Conservation (phyloP, 257 asterid species). For the Solanum sejunctum region DNA sequence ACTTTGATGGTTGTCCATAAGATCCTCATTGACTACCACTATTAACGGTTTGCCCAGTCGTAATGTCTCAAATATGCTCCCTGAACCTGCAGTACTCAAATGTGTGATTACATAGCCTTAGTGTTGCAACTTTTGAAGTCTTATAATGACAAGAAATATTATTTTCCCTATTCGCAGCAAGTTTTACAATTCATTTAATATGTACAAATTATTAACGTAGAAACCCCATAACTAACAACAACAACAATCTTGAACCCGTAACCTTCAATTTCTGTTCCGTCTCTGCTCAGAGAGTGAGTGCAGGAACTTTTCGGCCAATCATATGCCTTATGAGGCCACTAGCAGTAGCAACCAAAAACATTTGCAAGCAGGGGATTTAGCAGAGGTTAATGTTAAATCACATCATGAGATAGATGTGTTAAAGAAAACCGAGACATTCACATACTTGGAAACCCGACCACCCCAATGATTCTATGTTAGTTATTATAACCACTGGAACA, state of each 20-base stretch:
- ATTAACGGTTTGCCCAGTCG: constrained; percentile 55
- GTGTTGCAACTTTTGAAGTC: not conserved
- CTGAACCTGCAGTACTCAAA: constrained; percentile 54
- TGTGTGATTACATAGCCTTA: not conserved
- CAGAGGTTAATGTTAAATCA: not conserved
- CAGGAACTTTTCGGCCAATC: not conserved
- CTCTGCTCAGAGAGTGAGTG: not conserved
- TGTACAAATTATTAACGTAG: not conserved
- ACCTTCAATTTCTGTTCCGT: not conserved
- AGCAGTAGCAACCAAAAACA: not conserved
- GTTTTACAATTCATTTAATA: not conserved
- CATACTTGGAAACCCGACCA: not conserved
- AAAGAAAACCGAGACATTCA: not conserved
- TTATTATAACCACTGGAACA: not conserved
- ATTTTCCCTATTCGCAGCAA: not conserved
- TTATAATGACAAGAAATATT: not conserved
- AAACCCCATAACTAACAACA: not conserved
- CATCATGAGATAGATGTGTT: not conserved
- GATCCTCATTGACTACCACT: constrained; percentile 86
- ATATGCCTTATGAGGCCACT: not conserved
- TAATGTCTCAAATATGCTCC: constrained; percentile 93
- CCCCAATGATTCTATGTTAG: not conserved
- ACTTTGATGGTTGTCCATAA: constrained; percentile 97
- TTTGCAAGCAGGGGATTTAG: not conserved
- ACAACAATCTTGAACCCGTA: not conserved